Percentiles rank a stretch among this genome's conserved stretches.
phyloP scores from a whole-genome alignment of 2,329 filamentous ascomycete species.

The Cytospora mali region DNA sequence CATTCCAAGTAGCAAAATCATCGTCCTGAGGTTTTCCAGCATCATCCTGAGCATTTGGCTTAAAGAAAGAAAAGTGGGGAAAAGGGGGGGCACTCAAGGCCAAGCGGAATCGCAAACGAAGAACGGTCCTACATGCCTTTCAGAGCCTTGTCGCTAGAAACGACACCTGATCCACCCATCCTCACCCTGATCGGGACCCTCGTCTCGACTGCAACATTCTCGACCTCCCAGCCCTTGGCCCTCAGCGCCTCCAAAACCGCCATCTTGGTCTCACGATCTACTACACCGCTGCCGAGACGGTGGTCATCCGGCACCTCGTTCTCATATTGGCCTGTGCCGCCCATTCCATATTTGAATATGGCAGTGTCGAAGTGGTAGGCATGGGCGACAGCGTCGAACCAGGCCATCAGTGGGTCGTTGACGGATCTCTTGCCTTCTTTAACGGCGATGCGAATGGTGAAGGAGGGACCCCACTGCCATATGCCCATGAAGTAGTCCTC shows the following conservation, averaged over 20 bases:
- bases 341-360: constrained; percentile 39
- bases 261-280: constrained; percentile 44
- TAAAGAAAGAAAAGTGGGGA: no score
- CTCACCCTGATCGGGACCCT: constrained; percentile 50
- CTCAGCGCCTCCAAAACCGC: constrained; percentile 42
- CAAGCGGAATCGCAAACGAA: constrained; percentile 1
- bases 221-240: constrained; percentile 66
- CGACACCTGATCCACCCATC: constrained; percentile 32
- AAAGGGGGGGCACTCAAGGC: background rate
- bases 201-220: constrained; percentile 68
- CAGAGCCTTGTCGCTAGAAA: constrained; percentile 31
- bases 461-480: constrained; percentile 46
- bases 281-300: constrained; percentile 33
- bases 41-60: no score
- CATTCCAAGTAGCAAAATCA: background rate
- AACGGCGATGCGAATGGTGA: constrained; percentile 58
- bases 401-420: constrained; percentile 38
- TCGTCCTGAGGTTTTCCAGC: background rate
- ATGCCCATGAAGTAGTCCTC: constrained; percentile 66
- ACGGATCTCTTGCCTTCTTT: constrained; percentile 54
- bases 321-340: constrained; percentile 38
- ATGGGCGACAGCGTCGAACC: constrained; percentile 48
- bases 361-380: constrained; percentile 42
- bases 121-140: constrained; percentile 33
- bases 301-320: constrained; percentile 43